Conservation (phyloP, 768 basidiomycete genomes). For the Kwoniella dejecticola region DNA sequence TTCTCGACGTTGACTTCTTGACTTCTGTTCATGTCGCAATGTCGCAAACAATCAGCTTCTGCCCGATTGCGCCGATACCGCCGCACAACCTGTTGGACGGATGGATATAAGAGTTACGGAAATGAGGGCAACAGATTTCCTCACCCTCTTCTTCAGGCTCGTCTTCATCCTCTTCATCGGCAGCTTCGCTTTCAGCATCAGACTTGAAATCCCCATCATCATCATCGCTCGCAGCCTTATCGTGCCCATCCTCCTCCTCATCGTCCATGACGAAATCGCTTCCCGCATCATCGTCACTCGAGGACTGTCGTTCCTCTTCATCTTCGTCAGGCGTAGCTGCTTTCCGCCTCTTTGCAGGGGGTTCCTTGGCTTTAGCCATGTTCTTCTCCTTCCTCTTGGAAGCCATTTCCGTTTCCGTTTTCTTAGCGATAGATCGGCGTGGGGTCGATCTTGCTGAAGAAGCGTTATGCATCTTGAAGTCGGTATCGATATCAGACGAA, state of each 20-base stretch:
- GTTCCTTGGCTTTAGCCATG: too few relatives aligned
- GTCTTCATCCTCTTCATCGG: constrained; percentile 22
- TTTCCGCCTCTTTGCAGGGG: constrained; percentile 4
- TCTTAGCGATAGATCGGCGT: too few relatives aligned
- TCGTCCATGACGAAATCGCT: constrained; percentile 45
- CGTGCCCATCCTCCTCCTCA: constrained; percentile 15
- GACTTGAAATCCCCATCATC: constrained; percentile 22
- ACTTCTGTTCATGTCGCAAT: too few relatives aligned
- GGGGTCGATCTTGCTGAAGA: neutral
- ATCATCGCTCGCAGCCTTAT: constrained; percentile 8
- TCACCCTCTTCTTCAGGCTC: constrained; percentile 18
- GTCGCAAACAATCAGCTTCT: too few relatives aligned
- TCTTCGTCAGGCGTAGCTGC: constrained; percentile 3
- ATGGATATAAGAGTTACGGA: too few relatives aligned
- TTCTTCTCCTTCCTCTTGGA: too few relatives aligned
- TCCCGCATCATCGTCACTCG: constrained; percentile 17
- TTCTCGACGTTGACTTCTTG: constrained; percentile 21
- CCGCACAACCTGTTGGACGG: too few relatives aligned
- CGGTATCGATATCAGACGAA: constrained; percentile 2
- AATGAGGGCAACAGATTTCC: too few relatives aligned
- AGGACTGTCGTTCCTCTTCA: constrained; percentile 2
- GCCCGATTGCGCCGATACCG: too few relatives aligned
- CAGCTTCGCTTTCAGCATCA: constrained; percentile 21
- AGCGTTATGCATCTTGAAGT: neutral
- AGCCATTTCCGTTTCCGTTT: too few relatives aligned